Base-by-base conservation (phyloP, 1,284 basidiomycete species). In the Cryptococcus maquisensis region DNA sequence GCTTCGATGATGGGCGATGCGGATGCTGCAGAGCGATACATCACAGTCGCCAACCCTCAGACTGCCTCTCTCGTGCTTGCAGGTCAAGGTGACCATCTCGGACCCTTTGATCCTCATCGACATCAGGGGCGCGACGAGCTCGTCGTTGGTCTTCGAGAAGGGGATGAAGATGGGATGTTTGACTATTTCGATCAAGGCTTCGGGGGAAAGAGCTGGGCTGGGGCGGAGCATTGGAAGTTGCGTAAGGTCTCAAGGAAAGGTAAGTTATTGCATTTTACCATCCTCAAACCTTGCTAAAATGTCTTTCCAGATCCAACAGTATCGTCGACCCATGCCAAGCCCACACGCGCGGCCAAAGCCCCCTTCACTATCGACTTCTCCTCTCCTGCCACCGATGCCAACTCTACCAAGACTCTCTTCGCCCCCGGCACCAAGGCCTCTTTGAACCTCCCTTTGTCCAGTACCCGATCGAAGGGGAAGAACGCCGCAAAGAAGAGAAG, bases 171-270 rank as follows among this genome's bases (percentile, higher is more conserved):
- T 28, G 83, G 79, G 28, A 86, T 92, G 79, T 85, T 98, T 78
- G 91, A 95, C 67, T 97, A 96, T 76, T 97, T 98, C 72, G 94
- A 98, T 74, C 83, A 87, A 64, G 85, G 83, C 38, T 83, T 92
- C 68, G 81, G 87, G 28, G 28, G 28, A 68, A 96, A 91, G 81
- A 95, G 93, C 65, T 98, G 95, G 95, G 95, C 96, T 3, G 95
- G 96, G 4, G 95, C 95, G 10, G 92, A 98, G 73, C 96, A 99
- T 73, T 98, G 95, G 95, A 98, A 96, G 73, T 75, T 98, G 64
- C 79, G 86, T 53, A 87, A 85, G 68, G 80, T 84, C 28, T 80
- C 90, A 45, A 81, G 86, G 52, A 84, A 83, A 78, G 81, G 90
- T 92, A 62, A 75, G 83, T 76, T 13, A 16, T n/a, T n/a, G n/a